Conservation (phyloP, 306 rosid genomes). For the Oemleria cerasiformis region DNA sequence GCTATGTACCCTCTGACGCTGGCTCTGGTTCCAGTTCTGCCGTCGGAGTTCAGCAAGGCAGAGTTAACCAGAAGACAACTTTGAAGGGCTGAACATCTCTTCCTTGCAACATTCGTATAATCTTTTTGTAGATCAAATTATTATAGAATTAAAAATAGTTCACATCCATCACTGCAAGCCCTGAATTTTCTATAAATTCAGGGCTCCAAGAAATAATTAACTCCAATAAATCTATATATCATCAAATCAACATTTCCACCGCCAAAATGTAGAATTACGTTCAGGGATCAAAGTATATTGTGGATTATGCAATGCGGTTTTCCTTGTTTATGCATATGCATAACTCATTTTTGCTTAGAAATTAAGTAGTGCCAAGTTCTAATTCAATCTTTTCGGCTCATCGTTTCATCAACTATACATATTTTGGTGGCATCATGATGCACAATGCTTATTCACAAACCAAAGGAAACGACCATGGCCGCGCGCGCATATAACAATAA, state of each 20-base stretch:
- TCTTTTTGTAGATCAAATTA: constrained; percentile 4
- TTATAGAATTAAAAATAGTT: too few species aligned
- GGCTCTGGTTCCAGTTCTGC: constrained; percentile 8
- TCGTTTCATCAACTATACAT: too few species aligned
- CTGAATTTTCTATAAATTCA: background rate
- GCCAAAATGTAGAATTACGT: background rate
- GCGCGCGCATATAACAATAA: too few species aligned
- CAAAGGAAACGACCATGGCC: too few species aligned
- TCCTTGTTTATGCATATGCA: background rate
- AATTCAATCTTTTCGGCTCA: too few species aligned
- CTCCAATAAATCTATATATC: too few species aligned
- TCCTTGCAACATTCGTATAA: background rate
- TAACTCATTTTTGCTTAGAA: background rate
- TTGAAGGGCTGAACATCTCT: background rate
- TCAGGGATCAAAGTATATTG: background rate
- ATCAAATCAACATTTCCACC: too few species aligned
- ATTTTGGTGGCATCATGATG: too few species aligned
- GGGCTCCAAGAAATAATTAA: background rate
- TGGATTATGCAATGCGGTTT: background rate
- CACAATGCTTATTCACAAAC: too few species aligned
- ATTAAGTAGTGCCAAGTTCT: too few species aligned
- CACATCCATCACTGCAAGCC: background rate
- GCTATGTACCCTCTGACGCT: background rate
- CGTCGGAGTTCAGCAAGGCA: background rate
- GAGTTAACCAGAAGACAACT: background rate